Evolutionary conservation across 208 protist species (phyloP).

Genomic region (Strigomonas galati): DNA sequence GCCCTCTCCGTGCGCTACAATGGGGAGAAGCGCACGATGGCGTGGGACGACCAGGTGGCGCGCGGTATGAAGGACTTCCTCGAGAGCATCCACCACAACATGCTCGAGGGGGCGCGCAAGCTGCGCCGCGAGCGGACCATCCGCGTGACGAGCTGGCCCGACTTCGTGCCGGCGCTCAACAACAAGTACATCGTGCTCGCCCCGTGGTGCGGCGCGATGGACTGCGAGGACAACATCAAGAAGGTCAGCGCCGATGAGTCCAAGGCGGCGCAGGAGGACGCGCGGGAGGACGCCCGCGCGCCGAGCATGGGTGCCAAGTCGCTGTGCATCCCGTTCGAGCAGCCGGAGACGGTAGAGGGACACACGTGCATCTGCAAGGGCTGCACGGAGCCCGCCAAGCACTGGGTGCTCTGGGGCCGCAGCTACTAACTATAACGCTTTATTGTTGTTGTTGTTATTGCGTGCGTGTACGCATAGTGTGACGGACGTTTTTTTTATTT

Average conservation of each 20-base stretch:
- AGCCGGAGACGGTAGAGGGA: slow-evolving; percentile 74
- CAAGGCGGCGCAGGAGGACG: slow-evolving; percentile 56
- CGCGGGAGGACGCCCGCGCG: slow-evolving; percentile 74
- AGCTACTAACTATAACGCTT: slow-evolving; percentile 62
- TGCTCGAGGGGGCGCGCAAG: slow-evolving; percentile 70
- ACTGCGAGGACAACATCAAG: slow-evolving; percentile 95
- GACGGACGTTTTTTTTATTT: slow-evolving; percentile 5
- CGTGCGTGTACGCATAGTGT: too few species aligned
- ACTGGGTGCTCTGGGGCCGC: slow-evolving; percentile 85
- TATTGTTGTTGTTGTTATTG: too few species aligned
- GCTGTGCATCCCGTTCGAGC: slow-evolving; percentile 95
- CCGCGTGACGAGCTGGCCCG: slow-evolving; percentile 76
- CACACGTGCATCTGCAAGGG: slow-evolving; percentile 88
- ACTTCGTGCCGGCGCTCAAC: slow-evolving; percentile 93
- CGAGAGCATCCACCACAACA: slow-evolving; percentile 88
- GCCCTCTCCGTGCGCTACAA: slow-evolving; percentile 66
- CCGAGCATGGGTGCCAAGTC: slow-evolving; percentile 96
- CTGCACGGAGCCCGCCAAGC: slow-evolving; percentile 61
- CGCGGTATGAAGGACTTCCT: slow-evolving; percentile 46
- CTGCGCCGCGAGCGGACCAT: slow-evolving; percentile 50
- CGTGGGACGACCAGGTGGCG: slow-evolving; percentile 47
- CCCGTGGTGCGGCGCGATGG: slow-evolving; percentile 90
- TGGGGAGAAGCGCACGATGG: slow-evolving; percentile 52
- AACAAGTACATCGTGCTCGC: slow-evolving; percentile 82
- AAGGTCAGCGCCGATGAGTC: slow-evolving; percentile 87